Percentiles rank a stretch among this genome's conserved stretches.
Conservation (phyloP, 164 flowering plant species). For the Santalum album region DNA sequence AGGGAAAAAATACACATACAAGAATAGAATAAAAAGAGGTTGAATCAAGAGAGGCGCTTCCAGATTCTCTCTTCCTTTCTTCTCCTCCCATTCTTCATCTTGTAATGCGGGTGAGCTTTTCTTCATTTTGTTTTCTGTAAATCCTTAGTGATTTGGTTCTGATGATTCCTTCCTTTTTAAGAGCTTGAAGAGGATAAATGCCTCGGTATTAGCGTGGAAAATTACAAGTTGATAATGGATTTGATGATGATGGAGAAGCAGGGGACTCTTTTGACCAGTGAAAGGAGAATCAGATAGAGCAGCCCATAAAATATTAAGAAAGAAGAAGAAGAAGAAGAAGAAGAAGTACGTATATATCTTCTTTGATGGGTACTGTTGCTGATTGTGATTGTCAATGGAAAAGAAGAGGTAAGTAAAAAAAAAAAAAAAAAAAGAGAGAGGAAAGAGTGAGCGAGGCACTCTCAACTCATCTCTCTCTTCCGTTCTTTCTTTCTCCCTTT, state of each 20-base stretch:
- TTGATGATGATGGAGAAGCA: constrained; percentile 16
- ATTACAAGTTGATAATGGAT: constrained; percentile 24
- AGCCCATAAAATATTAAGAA: too few relatives aligned
- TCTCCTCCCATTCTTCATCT: background rate
- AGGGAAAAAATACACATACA: background rate
- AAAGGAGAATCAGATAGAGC: too few relatives aligned
- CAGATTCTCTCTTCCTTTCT: too few relatives aligned
- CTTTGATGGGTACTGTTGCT: too few relatives aligned
- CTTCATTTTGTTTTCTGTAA: too few relatives aligned
- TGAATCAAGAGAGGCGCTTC: too few relatives aligned
- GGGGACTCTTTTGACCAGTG: constrained; percentile 34
- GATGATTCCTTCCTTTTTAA: constrained; percentile 38
- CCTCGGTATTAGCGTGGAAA: constrained; percentile 24
- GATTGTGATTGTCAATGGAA: too few relatives aligned
- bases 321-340: too few relatives aligned
- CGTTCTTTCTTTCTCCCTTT: constrained; percentile 5
- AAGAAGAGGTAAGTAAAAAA: too few relatives aligned
- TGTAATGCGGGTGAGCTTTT: too few relatives aligned
- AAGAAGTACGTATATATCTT: too few relatives aligned
- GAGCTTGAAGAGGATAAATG: constrained; percentile 28
- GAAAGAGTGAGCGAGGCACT: background rate
- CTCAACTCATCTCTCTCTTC: too few relatives aligned
- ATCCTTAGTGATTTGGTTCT: constrained; percentile 18
- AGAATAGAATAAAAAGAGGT: background rate
- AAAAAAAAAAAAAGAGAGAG: constrained; percentile 7